These are phyloP conservation scores for Pichia sp. DNA, from an alignment of 1,139 yeast genomes.

Conservation along the genomic window DNA sequence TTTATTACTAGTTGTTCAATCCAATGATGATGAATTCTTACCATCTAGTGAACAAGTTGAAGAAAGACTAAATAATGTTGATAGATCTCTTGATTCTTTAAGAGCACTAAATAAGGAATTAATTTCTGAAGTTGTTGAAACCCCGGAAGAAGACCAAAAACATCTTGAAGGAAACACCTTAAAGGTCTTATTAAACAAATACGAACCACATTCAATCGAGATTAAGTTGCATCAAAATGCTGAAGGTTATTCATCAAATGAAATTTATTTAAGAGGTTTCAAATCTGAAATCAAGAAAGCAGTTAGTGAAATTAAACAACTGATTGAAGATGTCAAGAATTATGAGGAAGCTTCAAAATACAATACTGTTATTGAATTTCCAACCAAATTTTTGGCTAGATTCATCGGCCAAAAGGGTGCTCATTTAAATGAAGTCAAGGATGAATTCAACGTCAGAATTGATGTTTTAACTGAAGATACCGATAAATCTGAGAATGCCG, in stretches of 20 bases:
- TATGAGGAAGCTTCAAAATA: slow-evolving; percentile 55
- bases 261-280: slow-evolving; percentile 59
- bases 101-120: slow-evolving; percentile 55
- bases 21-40: slow-evolving; percentile 45
- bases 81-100: slow-evolving; percentile 46
- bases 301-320: slow-evolving; percentile 45
- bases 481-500: slow-evolving; percentile 32
- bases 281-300: slow-evolving; percentile 50
- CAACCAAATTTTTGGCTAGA: slow-evolving; percentile 63
- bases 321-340: slow-evolving; percentile 60
- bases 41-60: slow-evolving; percentile 44
- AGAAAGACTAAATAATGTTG: slow-evolving; percentile 42
- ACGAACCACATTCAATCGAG: slow-evolving; percentile 31
- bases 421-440: slow-evolving; percentile 59
- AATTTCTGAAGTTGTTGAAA: slow-evolving; percentile 42
- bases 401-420: slow-evolving; percentile 88
- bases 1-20: slow-evolving; percentile 38
- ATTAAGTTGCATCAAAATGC: slow-evolving; percentile 39
- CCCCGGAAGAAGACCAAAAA: slow-evolving; percentile 54
- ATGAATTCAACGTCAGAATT: slow-evolving; percentile 73
- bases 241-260: slow-evolving; percentile 41
- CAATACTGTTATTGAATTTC: slow-evolving; percentile 51
- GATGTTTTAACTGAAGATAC: slow-evolving; percentile 45
- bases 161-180: slow-evolving; percentile 50
- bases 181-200: slow-evolving; percentile 25